Base-by-base conservation (phyloP, 345 rosid species). In the Heritiera fomes region DNA sequence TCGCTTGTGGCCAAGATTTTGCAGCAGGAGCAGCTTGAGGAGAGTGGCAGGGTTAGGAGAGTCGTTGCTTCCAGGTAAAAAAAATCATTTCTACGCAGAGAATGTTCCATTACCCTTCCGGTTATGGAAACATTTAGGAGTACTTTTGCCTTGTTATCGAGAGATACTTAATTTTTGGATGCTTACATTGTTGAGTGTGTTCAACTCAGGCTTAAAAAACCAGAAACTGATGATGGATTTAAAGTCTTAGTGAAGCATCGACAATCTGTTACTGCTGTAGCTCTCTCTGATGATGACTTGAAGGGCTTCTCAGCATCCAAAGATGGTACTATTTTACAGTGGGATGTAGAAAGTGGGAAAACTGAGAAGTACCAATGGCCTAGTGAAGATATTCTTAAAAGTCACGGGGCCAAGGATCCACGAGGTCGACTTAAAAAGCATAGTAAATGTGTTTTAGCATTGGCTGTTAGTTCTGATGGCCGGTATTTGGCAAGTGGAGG, bases 401-500 rank as follows among this genome's bases (percentile, higher is more conserved):
- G 89, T 78, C 96, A 94, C 23, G 98, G 99, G 66, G 87, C 81
- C 66, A 97, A 86, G 90, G 64, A 85, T 78, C 94, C 97, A 3
- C 91, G 89, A 78, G 95, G 98, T 73, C 86, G 81, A 63, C 88
- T 73, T 64, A 82, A 80, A 68, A 97, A 92, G 81, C 97, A 93
- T 79, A 93, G 96, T 74, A 91, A 85, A 83, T 87, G 85, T 41
- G 84, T 96, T 80, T 86, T 90, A 77, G 96, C 97, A 13, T 88
- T 97, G 84, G 98, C 98, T 77, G 90, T 88, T 81, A 92, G 98
- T 84, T 86, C 90, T 14, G 99, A 97, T 86, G 98, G 98, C 69
- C 90, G 96, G 56, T 92, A 94, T 82, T 88, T 97, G 88, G 98
- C 98, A 2, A 91, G 89, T 69, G 99, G 98, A 52, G 99, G 99